Evolutionary conservation across 2,329 filamentous ascomycete species (phyloP).

Genomic region (Fusarium paranaense): DNA sequence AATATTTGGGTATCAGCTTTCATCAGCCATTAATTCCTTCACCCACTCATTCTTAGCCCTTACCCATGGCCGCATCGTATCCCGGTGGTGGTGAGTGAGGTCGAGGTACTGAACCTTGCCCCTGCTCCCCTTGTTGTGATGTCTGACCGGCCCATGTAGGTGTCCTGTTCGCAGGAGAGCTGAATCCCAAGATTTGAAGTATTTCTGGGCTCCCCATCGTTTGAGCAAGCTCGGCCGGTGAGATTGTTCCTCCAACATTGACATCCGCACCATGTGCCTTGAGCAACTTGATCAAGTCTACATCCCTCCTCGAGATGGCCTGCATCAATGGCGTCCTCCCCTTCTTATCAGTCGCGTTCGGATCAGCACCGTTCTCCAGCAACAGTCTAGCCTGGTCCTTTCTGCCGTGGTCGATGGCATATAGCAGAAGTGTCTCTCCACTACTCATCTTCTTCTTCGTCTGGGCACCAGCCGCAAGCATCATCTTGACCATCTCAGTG

Average conservation of each 20-base stretch:
- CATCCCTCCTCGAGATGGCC: constrained; percentile 45
- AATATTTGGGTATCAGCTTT: constrained; percentile 23
- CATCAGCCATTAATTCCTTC: not conserved
- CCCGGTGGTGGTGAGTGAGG: constrained; percentile 39
- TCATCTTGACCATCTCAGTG: constrained; percentile 41
- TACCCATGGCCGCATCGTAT: constrained; percentile 32
- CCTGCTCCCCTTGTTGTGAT: not conserved
- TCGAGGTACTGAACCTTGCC: constrained; percentile 1
- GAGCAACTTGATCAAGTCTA: constrained; percentile 46
- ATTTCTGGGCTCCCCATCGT: constrained; percentile 43
- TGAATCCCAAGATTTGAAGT: constrained; percentile 40
- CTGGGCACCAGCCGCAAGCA: constrained; percentile 47
- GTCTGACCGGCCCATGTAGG: not conserved
- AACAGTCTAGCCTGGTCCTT: constrained; percentile 42
- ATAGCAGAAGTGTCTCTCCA: constrained; percentile 47
- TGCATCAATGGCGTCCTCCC: constrained; percentile 49
- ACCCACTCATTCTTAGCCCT: constrained; percentile 7
- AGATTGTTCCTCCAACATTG: constrained; percentile 28
- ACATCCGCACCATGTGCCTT: constrained; percentile 44
- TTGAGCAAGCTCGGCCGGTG: constrained; percentile 40
- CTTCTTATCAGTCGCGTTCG: constrained; percentile 47
- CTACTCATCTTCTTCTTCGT: constrained; percentile 42
- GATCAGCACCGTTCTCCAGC: constrained; percentile 48
- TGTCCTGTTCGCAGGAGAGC: not conserved
- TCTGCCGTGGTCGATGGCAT: constrained; percentile 44